These are phyloP conservation scores for Camelina sativa DNA, from an alignment of 345 rosid genomes.

Conservation along the genomic window DNA sequence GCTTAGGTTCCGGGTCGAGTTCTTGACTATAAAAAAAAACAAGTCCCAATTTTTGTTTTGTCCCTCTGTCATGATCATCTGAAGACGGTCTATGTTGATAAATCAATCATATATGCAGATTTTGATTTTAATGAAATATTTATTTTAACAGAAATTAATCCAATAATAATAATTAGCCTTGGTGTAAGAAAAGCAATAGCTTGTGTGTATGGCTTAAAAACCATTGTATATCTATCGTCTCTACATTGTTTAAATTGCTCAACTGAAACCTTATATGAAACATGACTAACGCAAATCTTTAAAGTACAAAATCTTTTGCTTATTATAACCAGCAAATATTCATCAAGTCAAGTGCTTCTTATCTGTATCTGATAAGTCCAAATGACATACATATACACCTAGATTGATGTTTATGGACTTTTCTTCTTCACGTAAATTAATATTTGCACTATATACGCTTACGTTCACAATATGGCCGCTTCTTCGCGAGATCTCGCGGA, in stretches of 20 bases:
- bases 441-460: slow-evolving; percentile 7
- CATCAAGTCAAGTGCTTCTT: background rate
- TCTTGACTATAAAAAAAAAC: slow-evolving; percentile 29
- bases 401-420: slow-evolving; percentile 31
- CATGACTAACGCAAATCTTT: no score
- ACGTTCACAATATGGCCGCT: slow-evolving; percentile 24
- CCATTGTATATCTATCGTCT: no score
- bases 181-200: no score
- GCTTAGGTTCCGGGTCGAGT: slow-evolving; percentile 26
- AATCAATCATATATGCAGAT: slow-evolving; percentile 17
- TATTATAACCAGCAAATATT: slow-evolving; percentile 1
- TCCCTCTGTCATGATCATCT: slow-evolving; percentile 7
- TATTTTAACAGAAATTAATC: background rate
- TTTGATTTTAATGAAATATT: slow-evolving; percentile 22
- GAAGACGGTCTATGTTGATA: slow-evolving; percentile 23
- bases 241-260: no score
- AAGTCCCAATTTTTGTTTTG: background rate
- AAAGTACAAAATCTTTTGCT: background rate
- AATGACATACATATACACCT: slow-evolving; percentile 26
- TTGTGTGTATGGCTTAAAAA: no score
- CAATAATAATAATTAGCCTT: background rate
- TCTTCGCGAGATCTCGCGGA: slow-evolving; percentile 21
- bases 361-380: background rate
- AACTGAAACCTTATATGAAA: no score
- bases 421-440: slow-evolving; percentile 16